Conservation (phyloP, 2,329 filamentous ascomycete genomes). For the Aspergillus novofumigatus region DNA sequence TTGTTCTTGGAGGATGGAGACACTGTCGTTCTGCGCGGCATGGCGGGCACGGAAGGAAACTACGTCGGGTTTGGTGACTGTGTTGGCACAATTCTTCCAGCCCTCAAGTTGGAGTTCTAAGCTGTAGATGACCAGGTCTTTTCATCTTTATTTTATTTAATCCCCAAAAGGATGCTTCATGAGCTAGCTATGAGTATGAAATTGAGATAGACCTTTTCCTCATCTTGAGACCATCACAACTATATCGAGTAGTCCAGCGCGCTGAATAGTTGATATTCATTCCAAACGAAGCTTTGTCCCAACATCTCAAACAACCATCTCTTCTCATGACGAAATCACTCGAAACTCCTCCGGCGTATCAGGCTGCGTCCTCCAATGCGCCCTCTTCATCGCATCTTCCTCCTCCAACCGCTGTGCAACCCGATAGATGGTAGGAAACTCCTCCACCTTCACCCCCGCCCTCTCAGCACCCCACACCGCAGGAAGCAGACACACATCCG, state of each 20-base stretch:
- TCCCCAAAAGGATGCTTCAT: slow-evolving; percentile 3
- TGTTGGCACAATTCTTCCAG: slow-evolving; percentile 57
- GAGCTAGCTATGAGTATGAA: slow-evolving; percentile 7
- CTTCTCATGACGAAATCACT: slow-evolving; percentile 7
- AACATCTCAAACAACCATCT: not conserved
- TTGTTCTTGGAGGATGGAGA: slow-evolving; percentile 73
- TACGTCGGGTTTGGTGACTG: slow-evolving; percentile 76
- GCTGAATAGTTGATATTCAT: too few relatives aligned
- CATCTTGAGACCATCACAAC: not conserved
- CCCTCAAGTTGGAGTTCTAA: slow-evolving; percentile 26
- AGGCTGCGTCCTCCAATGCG: slow-evolving; percentile 52
- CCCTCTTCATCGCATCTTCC: slow-evolving; percentile 50
- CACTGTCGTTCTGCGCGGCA: slow-evolving; percentile 61
- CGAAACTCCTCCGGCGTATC: slow-evolving; percentile 51
- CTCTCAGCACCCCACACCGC: slow-evolving; percentile 56
- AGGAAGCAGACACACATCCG: slow-evolving; percentile 57
- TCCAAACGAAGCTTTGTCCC: too few relatives aligned
- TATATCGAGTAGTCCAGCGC: not conserved
- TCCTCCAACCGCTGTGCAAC: slow-evolving; percentile 46
- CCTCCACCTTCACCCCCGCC: slow-evolving; percentile 50
- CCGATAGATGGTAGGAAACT: slow-evolving; percentile 46
- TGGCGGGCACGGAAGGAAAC: slow-evolving; percentile 61
- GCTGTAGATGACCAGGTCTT: not conserved
- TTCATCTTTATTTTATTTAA: not conserved
- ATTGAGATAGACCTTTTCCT: not conserved